Percentiles rank a stretch among this genome's conserved stretches.
These are phyloP conservation scores for Zygoascus bituminiphila DNA, from an alignment of 805 yeast genomes.

Conservation along the genomic window DNA sequence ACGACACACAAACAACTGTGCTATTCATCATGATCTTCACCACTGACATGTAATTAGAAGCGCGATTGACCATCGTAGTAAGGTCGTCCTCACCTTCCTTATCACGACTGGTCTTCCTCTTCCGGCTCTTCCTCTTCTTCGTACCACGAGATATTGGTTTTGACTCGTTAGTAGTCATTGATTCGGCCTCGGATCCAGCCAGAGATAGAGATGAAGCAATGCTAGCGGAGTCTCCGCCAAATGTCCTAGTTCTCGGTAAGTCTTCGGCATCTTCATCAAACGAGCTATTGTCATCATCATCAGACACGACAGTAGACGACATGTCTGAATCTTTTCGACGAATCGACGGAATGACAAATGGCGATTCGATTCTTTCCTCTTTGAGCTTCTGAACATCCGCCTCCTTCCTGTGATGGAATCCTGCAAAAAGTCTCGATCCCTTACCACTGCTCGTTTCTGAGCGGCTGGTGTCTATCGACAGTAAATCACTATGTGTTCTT, in stretches of 20 bases:
- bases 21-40: conserved; percentile 45
- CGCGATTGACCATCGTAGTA: conserved; percentile 63
- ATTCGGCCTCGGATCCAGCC: not conserved
- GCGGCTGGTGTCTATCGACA: not conserved
- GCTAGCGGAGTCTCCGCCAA: not conserved
- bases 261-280: conserved; percentile 6
- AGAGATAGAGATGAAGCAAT: not conserved
- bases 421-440: not conserved
- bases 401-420: not conserved
- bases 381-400: not conserved
- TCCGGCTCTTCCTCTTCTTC: conserved; percentile 1
- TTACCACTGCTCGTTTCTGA: not conserved
- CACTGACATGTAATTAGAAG: conserved; percentile 65
- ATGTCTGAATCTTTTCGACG: not conserved
- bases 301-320: not conserved
- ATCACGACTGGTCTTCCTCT: conserved; percentile 4
- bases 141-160: not conserved
- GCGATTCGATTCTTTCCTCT: not conserved
- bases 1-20: conserved; percentile 58
- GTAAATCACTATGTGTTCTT: not conserved
- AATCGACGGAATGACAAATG: not conserved
- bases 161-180: conserved; percentile 4
- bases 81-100: conserved; percentile 30
- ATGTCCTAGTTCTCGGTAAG: not conserved
- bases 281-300: not conserved